Conservation (phyloP, 2,329 filamentous ascomycete species). For the Trichoderma sp. region DNA sequence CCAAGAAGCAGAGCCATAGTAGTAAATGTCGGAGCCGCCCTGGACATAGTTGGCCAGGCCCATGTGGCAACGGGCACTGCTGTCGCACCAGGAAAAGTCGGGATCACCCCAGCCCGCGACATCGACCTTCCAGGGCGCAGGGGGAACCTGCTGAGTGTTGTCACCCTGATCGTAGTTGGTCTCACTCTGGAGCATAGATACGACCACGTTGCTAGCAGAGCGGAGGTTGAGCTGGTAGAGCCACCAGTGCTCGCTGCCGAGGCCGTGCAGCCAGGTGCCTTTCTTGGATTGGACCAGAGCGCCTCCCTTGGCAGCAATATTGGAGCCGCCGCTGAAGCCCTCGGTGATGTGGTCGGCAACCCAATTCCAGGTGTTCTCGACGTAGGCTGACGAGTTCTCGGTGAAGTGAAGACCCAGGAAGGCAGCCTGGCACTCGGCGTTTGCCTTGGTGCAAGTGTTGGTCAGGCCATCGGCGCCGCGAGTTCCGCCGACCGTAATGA, state of each 20-base stretch:
- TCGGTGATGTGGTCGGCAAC: constrained; percentile 46
- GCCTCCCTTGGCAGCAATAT: constrained; percentile 49
- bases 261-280: constrained; percentile 47
- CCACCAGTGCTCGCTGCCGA: constrained; percentile 54
- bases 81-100: constrained; percentile 40
- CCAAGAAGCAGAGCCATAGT: constrained; percentile 43
- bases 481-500: constrained; percentile 46
- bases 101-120: constrained; percentile 39
- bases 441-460: constrained; percentile 34
- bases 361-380: constrained; percentile 39
- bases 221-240: constrained; percentile 57
- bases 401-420: constrained; percentile 50
- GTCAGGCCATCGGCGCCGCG: constrained; percentile 36
- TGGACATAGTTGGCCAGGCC: constrained; percentile 41
- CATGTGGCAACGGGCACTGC: constrained; percentile 39
- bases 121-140: constrained; percentile 40
- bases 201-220: constrained; percentile 47
- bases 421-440: constrained; percentile 44
- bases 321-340: constrained; percentile 45
- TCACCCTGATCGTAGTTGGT: constrained; percentile 43
- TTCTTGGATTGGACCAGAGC: constrained; percentile 45
- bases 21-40: constrained; percentile 40
- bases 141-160: constrained; percentile 34
- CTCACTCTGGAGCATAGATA: constrained; percentile 52
- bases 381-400: constrained; percentile 23